Base-by-base conservation (phyloP, 805 yeast species). In the Kazachstania bromeliacearum region DNA sequence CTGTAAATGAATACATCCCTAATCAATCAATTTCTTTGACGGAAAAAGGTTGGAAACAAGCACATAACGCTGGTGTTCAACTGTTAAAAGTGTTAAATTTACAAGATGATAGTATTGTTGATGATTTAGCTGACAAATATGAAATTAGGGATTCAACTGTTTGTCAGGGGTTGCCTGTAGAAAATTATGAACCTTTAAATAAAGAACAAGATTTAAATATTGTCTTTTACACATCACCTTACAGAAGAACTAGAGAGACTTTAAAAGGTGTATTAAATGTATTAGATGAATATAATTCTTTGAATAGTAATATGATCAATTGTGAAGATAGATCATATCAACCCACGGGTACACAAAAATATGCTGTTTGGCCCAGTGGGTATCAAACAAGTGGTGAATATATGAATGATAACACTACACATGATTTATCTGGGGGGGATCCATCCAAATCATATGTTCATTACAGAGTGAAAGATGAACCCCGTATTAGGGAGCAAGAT, bases 401-500 rank as follows among this genome's bases (percentile, higher is more conserved):
- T 39, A 55, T 48, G 27, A 54, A 54, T 33, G 46, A 42, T 23
- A 45, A 36, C 18, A 26, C 36, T 12, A 48, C 46, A 7, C 41
- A 38, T 31, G 21, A 37, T 23, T 17, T 28, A 6, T 28, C 34
- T 12, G 36, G 36, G 5, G 34, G 32, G 17, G 36, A 34, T 19
- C 32, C 43, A 18, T 25, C 62, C 4, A 42, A 39, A 17, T 32
- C 39, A 61, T 57, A 50, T 33, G 46, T 77, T 7, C 63, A 66
- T 4, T 79, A 75, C 47, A 66, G 70, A 26, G 73, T 81, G 2
- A 70, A 75, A 46, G 96, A 88, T 56, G 96, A 88, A 53, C 95
- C 96, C 9, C 63, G 96, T 37, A 75, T 88, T 73, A 68, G 96
- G 43, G 96, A 88, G 54, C 96, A 88, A 59, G 96, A 88, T 57